Evolutionary conservation across 2,329 filamentous ascomycete species (phyloP), one percentile per base, ranked within the genome.

Genomic region (Aspergillus neotritici): DNA sequence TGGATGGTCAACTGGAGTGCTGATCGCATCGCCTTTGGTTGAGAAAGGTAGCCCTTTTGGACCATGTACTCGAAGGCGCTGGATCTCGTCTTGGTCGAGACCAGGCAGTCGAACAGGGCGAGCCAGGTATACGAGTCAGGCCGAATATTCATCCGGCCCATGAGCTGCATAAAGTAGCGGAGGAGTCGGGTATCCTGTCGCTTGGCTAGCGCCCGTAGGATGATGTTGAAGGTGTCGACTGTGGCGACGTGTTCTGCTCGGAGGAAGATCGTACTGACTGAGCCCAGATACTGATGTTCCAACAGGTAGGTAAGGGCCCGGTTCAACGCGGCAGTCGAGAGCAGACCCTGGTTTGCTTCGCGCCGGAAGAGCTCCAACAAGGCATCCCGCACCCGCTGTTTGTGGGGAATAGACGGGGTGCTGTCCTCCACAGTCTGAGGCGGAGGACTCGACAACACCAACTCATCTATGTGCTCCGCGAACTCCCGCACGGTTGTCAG

Each of bases 41-140:
- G 51, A 5, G 55, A 43, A 35, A 69, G 45, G 16, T 63, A 52
- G 11, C 64, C 62, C n/a, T 55, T 53, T 34, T 59, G 50, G 16
- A 53, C 44, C 58, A 71, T 63, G 30, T 55, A 52, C 10, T 51
- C 48, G 15, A 66, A 50, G 10, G 69, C 46, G 6, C 51, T 34
- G 5, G 48, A 42, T 52, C 61, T 65, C n/a, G 56, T 53, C 15
- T 48, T 51, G 8, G 57, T 55, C 11, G 51, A 57, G 21, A 57
- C 40, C 41, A 60, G 43, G 33, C 56, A 56, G 15, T 61, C 42
- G 39, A 72, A 51, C 37, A 73, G 62, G 5, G 62, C 56, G 31
- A 68, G 46, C 72, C 72, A 75, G 5, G 68, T 72, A 14, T 57
- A 33, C n/a, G 58, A 48, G 43, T 71, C 67, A 10, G 71, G 70